These are phyloP conservation scores for Erysimum pusillum DNA, from an alignment of 441 rosid genomes.

Conservation along the genomic window DNA sequence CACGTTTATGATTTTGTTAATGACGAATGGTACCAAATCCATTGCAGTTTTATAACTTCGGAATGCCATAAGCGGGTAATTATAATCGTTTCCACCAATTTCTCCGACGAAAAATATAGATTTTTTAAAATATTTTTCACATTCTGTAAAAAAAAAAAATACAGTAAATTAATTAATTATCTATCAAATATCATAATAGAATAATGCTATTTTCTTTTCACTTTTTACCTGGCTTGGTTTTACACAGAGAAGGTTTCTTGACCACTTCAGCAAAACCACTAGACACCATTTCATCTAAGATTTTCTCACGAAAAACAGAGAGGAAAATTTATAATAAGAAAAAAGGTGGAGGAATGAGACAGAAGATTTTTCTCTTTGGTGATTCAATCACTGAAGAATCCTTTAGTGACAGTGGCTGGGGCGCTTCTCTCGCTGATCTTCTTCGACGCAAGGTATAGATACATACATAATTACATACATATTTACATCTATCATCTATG, in stretches of 20 bases:
- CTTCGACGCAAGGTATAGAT: too few species aligned
- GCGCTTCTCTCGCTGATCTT: too few species aligned
- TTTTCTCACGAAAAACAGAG: too few species aligned
- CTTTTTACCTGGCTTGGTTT: conserved; percentile 53
- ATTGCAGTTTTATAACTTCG: conserved; percentile 52
- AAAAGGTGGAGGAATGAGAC: too few species aligned
- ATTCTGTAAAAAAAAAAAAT: conserved; percentile 51
- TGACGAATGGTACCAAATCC: conserved; percentile 60
- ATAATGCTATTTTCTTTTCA: neutral
- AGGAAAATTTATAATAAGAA: too few species aligned
- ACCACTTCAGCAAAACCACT: too few species aligned
- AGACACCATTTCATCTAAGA: too few species aligned
- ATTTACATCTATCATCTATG: too few species aligned
- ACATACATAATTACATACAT: too few species aligned
- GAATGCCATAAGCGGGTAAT: conserved; percentile 58
- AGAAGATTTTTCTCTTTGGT: too few species aligned
- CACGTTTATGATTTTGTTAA: conserved; percentile 58
- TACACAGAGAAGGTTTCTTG: conserved; percentile 66
- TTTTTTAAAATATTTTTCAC: conserved; percentile 61
- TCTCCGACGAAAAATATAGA: conserved; percentile 83
- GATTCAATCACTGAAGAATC: too few species aligned
- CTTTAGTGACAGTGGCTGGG: too few species aligned
- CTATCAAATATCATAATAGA: neutral
- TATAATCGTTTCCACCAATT: conserved; percentile 89
- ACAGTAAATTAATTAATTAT: neutral